phyloP scores from a whole-genome alignment of 2,329 filamentous ascomycete species.

The Pseudogymnoascus sp. region DNA sequence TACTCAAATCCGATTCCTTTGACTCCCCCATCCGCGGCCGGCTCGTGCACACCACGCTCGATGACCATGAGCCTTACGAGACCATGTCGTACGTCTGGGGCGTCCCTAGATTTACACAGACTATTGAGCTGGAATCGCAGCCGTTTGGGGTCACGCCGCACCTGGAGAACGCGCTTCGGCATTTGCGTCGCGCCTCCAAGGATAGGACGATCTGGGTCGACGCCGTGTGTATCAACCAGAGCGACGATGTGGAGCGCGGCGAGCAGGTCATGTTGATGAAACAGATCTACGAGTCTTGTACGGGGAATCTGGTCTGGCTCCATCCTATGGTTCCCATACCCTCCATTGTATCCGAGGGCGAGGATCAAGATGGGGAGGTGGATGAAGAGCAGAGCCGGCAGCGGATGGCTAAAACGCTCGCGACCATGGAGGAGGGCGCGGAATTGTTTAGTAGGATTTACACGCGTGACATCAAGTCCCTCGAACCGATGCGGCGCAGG shows the following conservation, averaged over 20 bases:
- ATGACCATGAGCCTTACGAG: slow-evolving; percentile 15
- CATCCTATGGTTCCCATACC: neutral
- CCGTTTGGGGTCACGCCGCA: neutral
- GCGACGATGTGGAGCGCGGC: slow-evolving; percentile 10
- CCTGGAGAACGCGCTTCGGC: neutral
- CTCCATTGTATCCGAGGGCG: neutral
- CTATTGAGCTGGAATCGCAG: neutral
- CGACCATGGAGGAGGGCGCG: neutral
- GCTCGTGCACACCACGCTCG: slow-evolving; percentile 1
- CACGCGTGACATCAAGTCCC: neutral
- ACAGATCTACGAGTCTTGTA: slow-evolving; percentile 11
- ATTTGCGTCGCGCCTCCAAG: neutral
- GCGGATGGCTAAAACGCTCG: neutral
- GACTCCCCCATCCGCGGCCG: neutral
- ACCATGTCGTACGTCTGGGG: slow-evolving; percentile 30
- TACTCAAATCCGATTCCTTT: neutral
- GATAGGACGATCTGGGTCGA: slow-evolving; percentile 6
- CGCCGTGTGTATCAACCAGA: slow-evolving; percentile 14
- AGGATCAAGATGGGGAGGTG: neutral
- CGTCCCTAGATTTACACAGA: slow-evolving; percentile 13
- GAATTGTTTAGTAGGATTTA: neutral
- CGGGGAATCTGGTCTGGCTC: slow-evolving; percentile 12
- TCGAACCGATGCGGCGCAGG: neutral
- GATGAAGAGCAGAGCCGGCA: neutral
- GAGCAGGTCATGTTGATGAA: slow-evolving; percentile 13